Evolutionary conservation across 1,284 basidiomycete species (phyloP).

Genomic region (Earliella scabrosa): DNA sequence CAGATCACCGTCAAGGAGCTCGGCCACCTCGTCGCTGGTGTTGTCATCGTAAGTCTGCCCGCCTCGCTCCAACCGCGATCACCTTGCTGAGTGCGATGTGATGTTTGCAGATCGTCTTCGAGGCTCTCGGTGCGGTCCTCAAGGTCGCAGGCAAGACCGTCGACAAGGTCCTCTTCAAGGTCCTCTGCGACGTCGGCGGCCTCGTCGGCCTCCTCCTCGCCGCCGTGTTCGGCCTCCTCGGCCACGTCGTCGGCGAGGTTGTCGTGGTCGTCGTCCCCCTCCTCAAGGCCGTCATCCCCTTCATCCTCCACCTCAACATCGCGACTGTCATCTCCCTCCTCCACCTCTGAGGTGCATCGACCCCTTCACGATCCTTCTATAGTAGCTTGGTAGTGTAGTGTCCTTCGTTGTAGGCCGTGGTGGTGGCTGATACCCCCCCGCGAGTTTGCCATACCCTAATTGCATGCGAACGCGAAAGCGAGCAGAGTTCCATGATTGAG

Average conservation of each 20-base stretch:
- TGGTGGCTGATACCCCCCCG: constrained; percentile 13
- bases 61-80: no score
- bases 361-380: not conserved
- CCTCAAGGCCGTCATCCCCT: constrained; percentile 18
- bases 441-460: constrained; percentile 16
- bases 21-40: constrained; percentile 34
- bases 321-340: constrained; percentile 27
- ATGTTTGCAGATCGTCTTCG: constrained; percentile 40
- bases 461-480: no score
- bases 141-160: constrained; percentile 34
- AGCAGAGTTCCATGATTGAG: no score
- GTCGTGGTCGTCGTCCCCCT: constrained; percentile 25
- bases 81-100: no score
- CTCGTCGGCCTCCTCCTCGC: constrained; percentile 34
- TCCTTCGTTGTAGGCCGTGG: constrained; percentile 9
- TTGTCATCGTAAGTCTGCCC: constrained; percentile 33
- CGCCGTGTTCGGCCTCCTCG: constrained; percentile 36
- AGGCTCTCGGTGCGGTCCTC: constrained; percentile 41
- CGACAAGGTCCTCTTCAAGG: constrained; percentile 27
- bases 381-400: constrained; percentile 7
- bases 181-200: constrained; percentile 36
- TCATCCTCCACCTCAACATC: constrained; percentile 31
- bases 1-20: constrained; percentile 35
- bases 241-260: constrained; percentile 36
- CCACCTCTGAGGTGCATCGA: constrained; percentile 19